Evolutionary conservation across 1,284 basidiomycete genomes (phyloP), one percentile per base, ranked within the genome.

Genomic region (Rhizopogon parksii): DNA sequence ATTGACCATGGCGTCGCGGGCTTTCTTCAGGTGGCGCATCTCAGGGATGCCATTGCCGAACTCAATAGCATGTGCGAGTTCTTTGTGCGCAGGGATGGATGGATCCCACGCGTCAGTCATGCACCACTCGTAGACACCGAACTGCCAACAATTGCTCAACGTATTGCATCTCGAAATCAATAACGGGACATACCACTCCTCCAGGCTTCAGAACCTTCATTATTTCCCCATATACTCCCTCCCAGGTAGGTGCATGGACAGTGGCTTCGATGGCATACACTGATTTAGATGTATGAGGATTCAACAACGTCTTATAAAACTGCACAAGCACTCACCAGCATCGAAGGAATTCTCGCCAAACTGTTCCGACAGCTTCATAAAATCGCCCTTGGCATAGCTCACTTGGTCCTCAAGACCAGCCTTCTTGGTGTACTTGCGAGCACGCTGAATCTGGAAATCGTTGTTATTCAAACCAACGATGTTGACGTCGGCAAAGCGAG

Each of bases 221-320:
- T 67, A 99, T 96, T 73, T 99, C 83, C 38, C 86, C 83, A 65
- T 99, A 99, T 37, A 98, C 90, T 56, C 94, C 95, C 66, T 97
- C 95, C 77, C 88, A 98, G 40, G 86, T 83, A 11, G 95, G 95
- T 2, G 95, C 95, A 67, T 99, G 95, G 52, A 91, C 89, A 21
- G 96, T 99, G 2, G 95, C 95, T 76, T 99, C 96, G 60, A 99
- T 96, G 46, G 95, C 95, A 65, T 97, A 98, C 30, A 94, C 91
- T 85, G 57, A 4, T 42, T 14, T 8, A 15, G 3, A 9, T 36
- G 27, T 53, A 19, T 9, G 12, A 7, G 11, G 11, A 1, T 25
- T 30, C 32, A 27, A 24, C 11, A 15, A 50, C 12, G 1, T 17
- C 15, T 21, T 27, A 52, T 27, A 43, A 54, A 43, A 38, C 30